A percentile compares a stretch with the other conserved stretches of the same genome.
Conservation (phyloP, 805 yeast genomes). For the Kuraishia hungarica region DNA sequence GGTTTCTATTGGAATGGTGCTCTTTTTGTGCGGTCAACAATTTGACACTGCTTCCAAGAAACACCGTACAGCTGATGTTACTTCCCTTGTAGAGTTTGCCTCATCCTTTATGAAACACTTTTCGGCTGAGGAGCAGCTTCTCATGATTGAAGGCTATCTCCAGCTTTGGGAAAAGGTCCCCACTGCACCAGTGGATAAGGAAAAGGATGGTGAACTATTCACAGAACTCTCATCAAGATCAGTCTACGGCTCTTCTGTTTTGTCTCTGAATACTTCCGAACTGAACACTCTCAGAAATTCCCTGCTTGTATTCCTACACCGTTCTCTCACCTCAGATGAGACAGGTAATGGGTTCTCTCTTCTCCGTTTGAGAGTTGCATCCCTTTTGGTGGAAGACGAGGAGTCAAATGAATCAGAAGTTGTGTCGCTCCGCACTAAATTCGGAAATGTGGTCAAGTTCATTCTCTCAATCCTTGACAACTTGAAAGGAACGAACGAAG, state of each 20-base stretch:
- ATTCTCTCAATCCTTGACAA: slow-evolving; percentile 7
- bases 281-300: slow-evolving; percentile 38
- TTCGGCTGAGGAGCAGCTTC: slow-evolving; percentile 56
- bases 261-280: slow-evolving; percentile 41
- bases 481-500: slow-evolving; percentile 16
- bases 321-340: slow-evolving; percentile 32
- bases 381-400: slow-evolving; percentile 28
- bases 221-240: slow-evolving; percentile 40
- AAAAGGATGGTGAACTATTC: slow-evolving; percentile 15
- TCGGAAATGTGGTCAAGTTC: not conserved
- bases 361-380: slow-evolving; percentile 40
- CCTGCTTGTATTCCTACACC: slow-evolving; percentile 46
- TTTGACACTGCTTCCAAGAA: slow-evolving; percentile 45
- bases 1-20: slow-evolving; percentile 58
- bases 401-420: slow-evolving; percentile 1
- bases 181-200: slow-evolving; percentile 28
- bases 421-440: not conserved
- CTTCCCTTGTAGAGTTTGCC: slow-evolving; percentile 62
- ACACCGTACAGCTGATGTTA: slow-evolving; percentile 58
- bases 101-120: slow-evolving; percentile 63
- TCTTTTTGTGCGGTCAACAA: slow-evolving; percentile 78
- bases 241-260: slow-evolving; percentile 53
- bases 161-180: slow-evolving; percentile 44
- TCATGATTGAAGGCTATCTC: slow-evolving; percentile 42
- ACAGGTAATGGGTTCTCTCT: not conserved